Evolutionary conservation across 106 monocot species (phyloP).

Genomic region (Hemerocallis citrina): DNA sequence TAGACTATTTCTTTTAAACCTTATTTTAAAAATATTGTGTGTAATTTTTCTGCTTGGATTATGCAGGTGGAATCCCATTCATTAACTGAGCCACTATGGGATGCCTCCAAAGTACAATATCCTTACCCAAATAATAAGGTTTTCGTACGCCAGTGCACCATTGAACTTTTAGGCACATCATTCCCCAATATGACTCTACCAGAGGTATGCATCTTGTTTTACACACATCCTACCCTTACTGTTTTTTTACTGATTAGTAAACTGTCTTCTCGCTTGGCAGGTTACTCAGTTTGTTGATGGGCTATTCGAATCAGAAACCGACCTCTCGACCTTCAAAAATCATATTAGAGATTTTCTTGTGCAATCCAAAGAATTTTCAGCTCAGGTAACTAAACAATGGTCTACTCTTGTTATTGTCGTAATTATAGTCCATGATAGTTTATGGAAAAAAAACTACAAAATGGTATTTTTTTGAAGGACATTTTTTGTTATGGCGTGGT

Average conservation of each 20-base stretch:
- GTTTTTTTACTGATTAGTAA: background rate
- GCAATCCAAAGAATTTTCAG: constrained; percentile 98
- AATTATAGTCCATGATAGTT: no score
- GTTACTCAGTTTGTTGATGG: constrained; percentile 91
- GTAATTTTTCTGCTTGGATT: background rate
- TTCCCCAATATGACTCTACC: constrained; percentile 89
- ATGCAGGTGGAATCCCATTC: constrained; percentile 68
- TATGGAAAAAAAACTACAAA: no score
- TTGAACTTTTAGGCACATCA: constrained; percentile 79
- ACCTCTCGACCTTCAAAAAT: constrained; percentile 75
- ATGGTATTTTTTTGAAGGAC: background rate
- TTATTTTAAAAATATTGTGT: background rate
- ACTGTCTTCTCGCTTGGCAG: constrained; percentile 21
- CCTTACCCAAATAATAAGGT: constrained; percentile 70
- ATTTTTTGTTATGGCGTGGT: background rate
- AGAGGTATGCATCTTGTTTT: constrained; percentile 36
- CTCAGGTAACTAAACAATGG: constrained; percentile 96
- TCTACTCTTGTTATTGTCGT: background rate
- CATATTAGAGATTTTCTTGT: constrained; percentile 93
- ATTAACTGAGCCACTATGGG: constrained; percentile 93
- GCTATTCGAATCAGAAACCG: constrained; percentile 68
- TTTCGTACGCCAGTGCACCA: constrained; percentile 93
- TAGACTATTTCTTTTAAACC: background rate
- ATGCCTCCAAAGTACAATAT: constrained; percentile 60
- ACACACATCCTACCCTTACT: background rate